Evolutionary conservation across 2,329 filamentous ascomycete species (phyloP).

Genomic region (Aspergillus chevalieri): DNA sequence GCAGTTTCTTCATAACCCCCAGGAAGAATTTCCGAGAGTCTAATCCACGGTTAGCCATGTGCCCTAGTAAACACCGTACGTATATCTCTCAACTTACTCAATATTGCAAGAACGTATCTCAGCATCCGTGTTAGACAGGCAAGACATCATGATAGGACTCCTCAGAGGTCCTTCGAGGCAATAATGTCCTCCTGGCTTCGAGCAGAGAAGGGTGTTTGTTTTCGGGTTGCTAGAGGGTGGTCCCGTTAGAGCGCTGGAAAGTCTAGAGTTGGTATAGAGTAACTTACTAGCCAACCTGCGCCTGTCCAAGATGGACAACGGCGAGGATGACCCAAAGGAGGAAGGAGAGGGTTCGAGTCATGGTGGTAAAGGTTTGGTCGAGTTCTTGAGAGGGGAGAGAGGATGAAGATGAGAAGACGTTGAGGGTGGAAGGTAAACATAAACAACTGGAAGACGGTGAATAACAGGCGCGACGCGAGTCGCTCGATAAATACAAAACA

Average conservation of each 20-base stretch:
- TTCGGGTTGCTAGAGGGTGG: constrained; percentile 7
- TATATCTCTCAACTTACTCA: constrained; percentile 7
- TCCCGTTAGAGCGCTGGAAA: not conserved
- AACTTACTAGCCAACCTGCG: not conserved
- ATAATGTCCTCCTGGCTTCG: constrained; percentile 11
- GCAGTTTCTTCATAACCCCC: constrained; percentile 7
- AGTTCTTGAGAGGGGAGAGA: not conserved
- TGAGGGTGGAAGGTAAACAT: not conserved
- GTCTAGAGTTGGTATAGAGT: not conserved
- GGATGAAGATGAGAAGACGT: not conserved
- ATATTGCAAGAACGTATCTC: constrained; percentile 14
- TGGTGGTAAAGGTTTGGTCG: not conserved
- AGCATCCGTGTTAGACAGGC: constrained; percentile 4
- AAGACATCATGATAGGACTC: constrained; percentile 11
- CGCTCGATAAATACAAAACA: too few species aligned
- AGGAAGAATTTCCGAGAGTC: constrained; percentile 12
- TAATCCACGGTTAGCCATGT: not conserved
- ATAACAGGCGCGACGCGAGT: not conserved
- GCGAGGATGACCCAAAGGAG: not conserved
- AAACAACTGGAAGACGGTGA: not conserved
- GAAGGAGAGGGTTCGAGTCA: not conserved
- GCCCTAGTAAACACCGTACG: too few species aligned
- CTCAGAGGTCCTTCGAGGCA: constrained; percentile 13
- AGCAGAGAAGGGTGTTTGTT: constrained; percentile 15
- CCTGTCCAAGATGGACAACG: not conserved